A percentile compares a stretch with the other conserved stretches of the same genome.
Conservation (phyloP, 1,139 yeast genomes). For the Sugiyamaella grinbergsii region DNA sequence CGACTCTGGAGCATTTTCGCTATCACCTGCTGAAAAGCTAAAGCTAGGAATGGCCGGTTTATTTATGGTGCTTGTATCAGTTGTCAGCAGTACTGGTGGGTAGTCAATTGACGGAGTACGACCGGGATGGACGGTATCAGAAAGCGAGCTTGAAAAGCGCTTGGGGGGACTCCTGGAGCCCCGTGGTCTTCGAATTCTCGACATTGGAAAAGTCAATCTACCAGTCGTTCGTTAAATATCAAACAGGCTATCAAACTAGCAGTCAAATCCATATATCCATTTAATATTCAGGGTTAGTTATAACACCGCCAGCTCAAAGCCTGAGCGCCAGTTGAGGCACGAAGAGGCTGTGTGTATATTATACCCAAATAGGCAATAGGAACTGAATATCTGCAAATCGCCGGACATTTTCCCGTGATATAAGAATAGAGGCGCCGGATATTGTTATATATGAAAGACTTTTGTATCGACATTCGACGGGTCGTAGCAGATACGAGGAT, state of each 20-base stretch:
- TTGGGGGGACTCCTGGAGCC: constrained; percentile 17
- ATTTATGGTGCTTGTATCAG: too few relatives aligned
- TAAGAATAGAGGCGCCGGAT: background rate
- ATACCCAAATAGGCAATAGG: constrained; percentile 2
- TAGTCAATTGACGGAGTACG: too few relatives aligned
- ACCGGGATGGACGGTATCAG: background rate
- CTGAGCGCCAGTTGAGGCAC: background rate
- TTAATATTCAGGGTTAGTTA: background rate
- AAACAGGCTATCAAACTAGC: too few relatives aligned
- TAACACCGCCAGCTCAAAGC: too few relatives aligned
- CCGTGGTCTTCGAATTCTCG: constrained; percentile 9
- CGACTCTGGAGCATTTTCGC: too few relatives aligned
- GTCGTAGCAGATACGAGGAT: too few relatives aligned
- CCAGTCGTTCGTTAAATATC: background rate
- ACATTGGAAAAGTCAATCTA: background rate
- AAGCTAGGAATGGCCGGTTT: too few relatives aligned
- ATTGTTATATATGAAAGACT: too few relatives aligned
- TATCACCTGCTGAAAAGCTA: too few relatives aligned
- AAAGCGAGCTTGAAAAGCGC: constrained; percentile 3
- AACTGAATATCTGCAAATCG: background rate
- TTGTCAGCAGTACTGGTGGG: too few relatives aligned
- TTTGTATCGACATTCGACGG: too few relatives aligned
- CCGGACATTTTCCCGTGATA: background rate
- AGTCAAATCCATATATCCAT: too few relatives aligned
- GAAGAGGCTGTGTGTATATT: background rate